These are phyloP conservation scores for Nicotiana noctiflora DNA, from an alignment of 257 asterid genomes.

Conservation along the genomic window DNA sequence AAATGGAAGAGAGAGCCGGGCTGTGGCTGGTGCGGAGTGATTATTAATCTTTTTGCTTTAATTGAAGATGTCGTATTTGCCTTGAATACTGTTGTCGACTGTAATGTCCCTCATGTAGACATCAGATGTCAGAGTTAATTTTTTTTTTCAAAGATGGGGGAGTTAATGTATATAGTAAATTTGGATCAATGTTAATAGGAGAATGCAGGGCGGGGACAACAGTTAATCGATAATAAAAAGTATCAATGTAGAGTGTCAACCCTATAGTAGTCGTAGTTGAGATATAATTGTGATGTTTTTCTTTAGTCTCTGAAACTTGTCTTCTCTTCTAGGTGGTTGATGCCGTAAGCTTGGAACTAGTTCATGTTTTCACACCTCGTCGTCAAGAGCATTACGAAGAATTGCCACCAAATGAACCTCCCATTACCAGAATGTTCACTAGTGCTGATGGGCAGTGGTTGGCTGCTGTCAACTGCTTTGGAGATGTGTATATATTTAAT, in stretches of 20 bases:
- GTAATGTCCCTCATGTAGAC: not conserved
- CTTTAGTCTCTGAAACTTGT: not conserved
- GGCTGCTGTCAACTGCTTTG: slow-evolving; percentile 85
- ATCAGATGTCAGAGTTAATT: not conserved
- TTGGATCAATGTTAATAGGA: not conserved
- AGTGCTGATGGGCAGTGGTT: slow-evolving; percentile 81
- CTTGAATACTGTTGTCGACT: not conserved
- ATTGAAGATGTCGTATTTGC: not conserved
- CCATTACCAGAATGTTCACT: slow-evolving; percentile 81
- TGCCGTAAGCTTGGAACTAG: slow-evolving; percentile 31
- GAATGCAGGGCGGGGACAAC: not conserved
- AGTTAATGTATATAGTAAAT: not conserved
- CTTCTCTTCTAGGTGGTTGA: slow-evolving; percentile 48
- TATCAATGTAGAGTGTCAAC: not conserved
- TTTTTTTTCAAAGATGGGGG: not conserved
- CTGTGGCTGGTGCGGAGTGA: not conserved
- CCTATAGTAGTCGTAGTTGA: not conserved
- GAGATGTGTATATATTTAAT: slow-evolving; percentile 77
- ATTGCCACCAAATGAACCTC: slow-evolving; percentile 72
- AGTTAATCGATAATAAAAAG: not conserved
- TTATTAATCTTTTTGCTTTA: not conserved
- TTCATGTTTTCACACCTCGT: slow-evolving; percentile 59
- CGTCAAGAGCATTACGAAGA: slow-evolving; percentile 40
- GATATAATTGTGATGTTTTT: not conserved
- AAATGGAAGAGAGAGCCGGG: not conserved